Percentiles rank a stretch among this genome's conserved stretches.
phyloP scores from a whole-genome alignment of 2,329 filamentous ascomycete genomes.

The Pseudogymnoascus pannorum region DNA sequence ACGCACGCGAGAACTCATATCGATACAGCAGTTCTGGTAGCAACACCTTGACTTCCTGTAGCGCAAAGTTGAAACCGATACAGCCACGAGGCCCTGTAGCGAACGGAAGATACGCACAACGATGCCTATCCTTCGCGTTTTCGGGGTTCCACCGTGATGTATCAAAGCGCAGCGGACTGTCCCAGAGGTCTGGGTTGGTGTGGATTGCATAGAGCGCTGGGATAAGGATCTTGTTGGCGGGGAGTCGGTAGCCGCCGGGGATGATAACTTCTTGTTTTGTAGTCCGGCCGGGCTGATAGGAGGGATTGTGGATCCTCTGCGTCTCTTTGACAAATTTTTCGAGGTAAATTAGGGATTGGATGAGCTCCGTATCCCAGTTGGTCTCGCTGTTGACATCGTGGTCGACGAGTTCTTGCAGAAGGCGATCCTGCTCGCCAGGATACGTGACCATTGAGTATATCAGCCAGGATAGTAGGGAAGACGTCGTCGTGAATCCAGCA shows the following conservation, averaged over 20 bases:
- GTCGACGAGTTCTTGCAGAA: slow-evolving; percentile 40
- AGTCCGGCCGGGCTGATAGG: slow-evolving; percentile 40
- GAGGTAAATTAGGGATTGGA: slow-evolving; percentile 31
- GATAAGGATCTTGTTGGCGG: slow-evolving; percentile 28
- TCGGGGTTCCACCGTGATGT: slow-evolving; percentile 21
- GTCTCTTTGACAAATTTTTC: slow-evolving; percentile 40
- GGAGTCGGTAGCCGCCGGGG: slow-evolving; percentile 38
- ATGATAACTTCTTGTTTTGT: slow-evolving; percentile 37
- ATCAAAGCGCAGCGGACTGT: slow-evolving; percentile 16
- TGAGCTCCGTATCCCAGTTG: slow-evolving; percentile 29
- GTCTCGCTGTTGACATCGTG: slow-evolving; percentile 28
- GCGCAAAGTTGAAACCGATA: slow-evolving; percentile 36
- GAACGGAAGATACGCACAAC: slow-evolving; percentile 31
- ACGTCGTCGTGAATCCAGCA: slow-evolving; percentile 42
- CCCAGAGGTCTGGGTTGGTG: slow-evolving; percentile 20
- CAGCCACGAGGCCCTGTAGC: slow-evolving; percentile 31
- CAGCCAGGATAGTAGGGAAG: slow-evolving; percentile 39
- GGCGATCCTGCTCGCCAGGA: slow-evolving; percentile 35
- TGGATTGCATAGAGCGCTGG: slow-evolving; percentile 19
- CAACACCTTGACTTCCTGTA: slow-evolving; percentile 34
- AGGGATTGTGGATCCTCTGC: slow-evolving; percentile 38
- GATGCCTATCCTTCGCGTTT: slow-evolving; percentile 14
- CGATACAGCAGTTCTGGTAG: slow-evolving; percentile 31
- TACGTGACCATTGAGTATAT: slow-evolving; percentile 38
- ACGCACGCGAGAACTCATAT: slow-evolving; percentile 31